phyloP scores from a whole-genome alignment of 2,329 filamentous ascomycete genomes.

The Fonsecaea monophora region DNA sequence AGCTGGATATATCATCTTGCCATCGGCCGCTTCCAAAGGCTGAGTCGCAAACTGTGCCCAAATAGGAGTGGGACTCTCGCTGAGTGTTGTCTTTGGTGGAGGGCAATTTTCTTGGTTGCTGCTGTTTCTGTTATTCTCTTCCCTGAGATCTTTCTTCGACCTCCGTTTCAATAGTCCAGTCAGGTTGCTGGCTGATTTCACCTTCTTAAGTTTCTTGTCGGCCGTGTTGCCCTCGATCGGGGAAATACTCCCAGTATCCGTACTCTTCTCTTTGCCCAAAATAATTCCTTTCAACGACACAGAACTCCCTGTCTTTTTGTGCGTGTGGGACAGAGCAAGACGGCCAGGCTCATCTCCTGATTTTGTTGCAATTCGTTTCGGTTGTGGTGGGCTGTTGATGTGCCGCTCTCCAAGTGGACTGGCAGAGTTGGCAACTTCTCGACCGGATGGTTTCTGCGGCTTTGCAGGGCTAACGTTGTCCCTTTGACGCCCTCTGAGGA shows the following conservation, averaged over 20 bases:
- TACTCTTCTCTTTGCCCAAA: constrained; percentile 50
- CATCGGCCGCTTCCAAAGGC: constrained; percentile 44
- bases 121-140: constrained; percentile 50
- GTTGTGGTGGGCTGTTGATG: constrained; percentile 41
- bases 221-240: constrained; percentile 46
- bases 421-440: constrained; percentile 10
- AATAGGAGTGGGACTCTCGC: constrained; percentile 67
- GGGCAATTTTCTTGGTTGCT: constrained; percentile 79
- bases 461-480: constrained; percentile 34
- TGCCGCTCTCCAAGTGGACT: constrained; percentile 41
- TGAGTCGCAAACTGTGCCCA: constrained; percentile 74
- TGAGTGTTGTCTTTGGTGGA: constrained; percentile 22
- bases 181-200: constrained; percentile 84
- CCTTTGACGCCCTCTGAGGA: constrained; percentile 34
- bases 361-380: constrained; percentile 38
- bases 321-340: constrained; percentile 23
- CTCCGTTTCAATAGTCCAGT: constrained; percentile 76
- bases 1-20: constrained; percentile 53
- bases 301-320: constrained; percentile 41
- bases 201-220: constrained; percentile 67
- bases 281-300: constrained; percentile 41
- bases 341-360: constrained; percentile 27
- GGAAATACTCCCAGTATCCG: constrained; percentile 44
- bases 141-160: constrained; percentile 72
- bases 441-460: constrained; percentile 5